Conservation (phyloP, 257 asterid species). For the Agastache rugosa region DNA sequence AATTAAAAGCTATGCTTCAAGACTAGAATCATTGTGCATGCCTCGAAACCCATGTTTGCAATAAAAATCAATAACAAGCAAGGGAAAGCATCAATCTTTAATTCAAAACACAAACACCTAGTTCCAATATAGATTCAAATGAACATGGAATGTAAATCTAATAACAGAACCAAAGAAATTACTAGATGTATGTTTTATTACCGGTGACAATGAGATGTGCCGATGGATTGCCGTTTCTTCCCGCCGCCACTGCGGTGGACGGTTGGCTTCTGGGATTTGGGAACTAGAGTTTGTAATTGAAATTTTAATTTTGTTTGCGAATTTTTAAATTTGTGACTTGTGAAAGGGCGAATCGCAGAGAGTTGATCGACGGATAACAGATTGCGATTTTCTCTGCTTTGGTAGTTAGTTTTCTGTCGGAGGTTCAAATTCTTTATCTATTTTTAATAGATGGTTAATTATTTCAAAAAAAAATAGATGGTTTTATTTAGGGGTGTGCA, state of each 20-base stretch:
- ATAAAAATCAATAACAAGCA: constrained; percentile 1
- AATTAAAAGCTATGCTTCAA: background rate
- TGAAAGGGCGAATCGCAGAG: background rate
- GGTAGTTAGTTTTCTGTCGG: too few relatives aligned
- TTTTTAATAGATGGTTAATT: too few relatives aligned
- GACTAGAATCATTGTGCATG: background rate
- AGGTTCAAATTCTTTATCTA: too few relatives aligned
- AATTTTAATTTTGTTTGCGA: background rate
- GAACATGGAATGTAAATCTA: background rate
- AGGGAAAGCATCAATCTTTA: constrained; percentile 2
- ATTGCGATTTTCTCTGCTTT: too few relatives aligned
- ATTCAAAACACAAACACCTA: background rate
- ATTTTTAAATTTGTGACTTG: background rate
- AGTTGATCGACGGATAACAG: too few relatives aligned
- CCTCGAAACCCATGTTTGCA: background rate
- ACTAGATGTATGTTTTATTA: background rate
- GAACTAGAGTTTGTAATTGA: background rate
- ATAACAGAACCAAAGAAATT: background rate
- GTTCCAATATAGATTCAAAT: background rate
- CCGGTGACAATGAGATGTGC: background rate
- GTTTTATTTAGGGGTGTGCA: too few relatives aligned
- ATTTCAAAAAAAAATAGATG: too few relatives aligned
- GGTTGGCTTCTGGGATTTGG: background rate
- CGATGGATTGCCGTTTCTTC: background rate
- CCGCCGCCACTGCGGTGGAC: background rate